Conservation (phyloP, 2,329 filamentous ascomycete species). For the Alternaria metachromatica region DNA sequence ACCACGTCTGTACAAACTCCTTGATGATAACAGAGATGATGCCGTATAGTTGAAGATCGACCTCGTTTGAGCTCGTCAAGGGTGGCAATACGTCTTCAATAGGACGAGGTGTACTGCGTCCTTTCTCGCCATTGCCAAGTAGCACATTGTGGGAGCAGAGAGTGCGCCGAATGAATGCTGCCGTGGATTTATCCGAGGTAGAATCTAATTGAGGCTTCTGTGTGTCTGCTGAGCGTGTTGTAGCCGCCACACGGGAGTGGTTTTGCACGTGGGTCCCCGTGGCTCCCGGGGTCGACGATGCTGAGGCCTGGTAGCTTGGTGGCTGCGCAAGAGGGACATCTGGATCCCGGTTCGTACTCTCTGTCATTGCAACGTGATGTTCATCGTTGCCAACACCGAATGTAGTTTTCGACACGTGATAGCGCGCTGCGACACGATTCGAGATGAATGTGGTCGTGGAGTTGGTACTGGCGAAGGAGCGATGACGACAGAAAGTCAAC, state of each 20-base stretch:
- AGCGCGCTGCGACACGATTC: slow-evolving; percentile 14
- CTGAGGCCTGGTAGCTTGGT: slow-evolving; percentile 26
- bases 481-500: slow-evolving; percentile 24
- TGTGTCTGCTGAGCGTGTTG: slow-evolving; percentile 25
- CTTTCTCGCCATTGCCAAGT: slow-evolving; percentile 58
- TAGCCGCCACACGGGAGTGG: slow-evolving; percentile 21
- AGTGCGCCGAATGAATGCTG: slow-evolving; percentile 79
- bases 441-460: slow-evolving; percentile 13
- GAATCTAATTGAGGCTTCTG: slow-evolving; percentile 43
- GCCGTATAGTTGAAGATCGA: slow-evolving; percentile 92
- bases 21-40: slow-evolving; percentile 87
- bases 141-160: slow-evolving; percentile 73
- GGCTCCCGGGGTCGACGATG: slow-evolving; percentile 13
- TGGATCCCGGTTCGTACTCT: slow-evolving; percentile 30
- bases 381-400: slow-evolving; percentile 21
- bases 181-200: slow-evolving; percentile 79
- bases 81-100: slow-evolving; percentile 87
- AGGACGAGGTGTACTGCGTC: slow-evolving; percentile 66
- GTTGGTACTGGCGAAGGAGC: slow-evolving; percentile 9
- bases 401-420: slow-evolving; percentile 14
- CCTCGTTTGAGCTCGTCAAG: slow-evolving; percentile 90
- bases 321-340: slow-evolving; percentile 30
- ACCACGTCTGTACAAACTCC: slow-evolving; percentile 93
- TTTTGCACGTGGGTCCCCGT: slow-evolving; percentile 19
- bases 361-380: slow-evolving; percentile 32